These are phyloP conservation scores for Mortierella sp. DNA, from an alignment of 371 early-diverging fungal genomes.

Conservation along the genomic window DNA sequence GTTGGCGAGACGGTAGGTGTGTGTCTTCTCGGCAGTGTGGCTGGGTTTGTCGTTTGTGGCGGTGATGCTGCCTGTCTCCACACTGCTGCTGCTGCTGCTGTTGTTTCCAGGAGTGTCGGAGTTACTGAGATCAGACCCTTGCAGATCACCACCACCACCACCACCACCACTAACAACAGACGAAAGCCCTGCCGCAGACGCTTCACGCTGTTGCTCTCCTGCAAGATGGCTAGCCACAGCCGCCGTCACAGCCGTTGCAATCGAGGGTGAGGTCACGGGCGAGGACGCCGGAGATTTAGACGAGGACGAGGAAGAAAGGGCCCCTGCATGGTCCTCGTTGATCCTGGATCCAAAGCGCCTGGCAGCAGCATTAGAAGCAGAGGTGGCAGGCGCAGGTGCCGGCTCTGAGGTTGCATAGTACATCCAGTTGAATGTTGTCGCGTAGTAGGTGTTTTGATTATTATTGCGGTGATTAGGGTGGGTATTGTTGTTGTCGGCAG, in stretches of 20 bases:
- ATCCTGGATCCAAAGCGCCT: neutral
- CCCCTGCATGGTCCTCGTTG: neutral
- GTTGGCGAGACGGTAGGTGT: neutral
- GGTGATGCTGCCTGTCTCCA: neutral
- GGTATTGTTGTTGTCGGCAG: neutral
- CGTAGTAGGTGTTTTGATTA: neutral
- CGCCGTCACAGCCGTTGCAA: neutral
- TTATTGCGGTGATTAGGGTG: neutral
- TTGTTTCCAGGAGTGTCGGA: neutral
- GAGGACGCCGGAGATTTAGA: neutral
- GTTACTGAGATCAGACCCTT: slow-evolving; percentile 2
- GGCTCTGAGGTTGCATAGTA: neutral
- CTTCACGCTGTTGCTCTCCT: neutral
- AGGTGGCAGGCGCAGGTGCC: neutral
- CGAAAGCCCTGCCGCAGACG: neutral
- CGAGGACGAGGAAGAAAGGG: neutral
- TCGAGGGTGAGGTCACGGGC: neutral
- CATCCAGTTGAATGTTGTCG: slow-evolving; percentile 9
- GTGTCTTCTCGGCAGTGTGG: neutral
- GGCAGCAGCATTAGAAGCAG: neutral
- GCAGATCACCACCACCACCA: neutral
- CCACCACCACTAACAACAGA: neutral
- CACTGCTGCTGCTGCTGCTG: neutral
- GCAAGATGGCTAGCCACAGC: slow-evolving; percentile 6
- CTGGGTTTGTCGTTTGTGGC: neutral